Conservation (phyloP, 1,284 basidiomycete species). For the Trichosporon ovoides region DNA sequence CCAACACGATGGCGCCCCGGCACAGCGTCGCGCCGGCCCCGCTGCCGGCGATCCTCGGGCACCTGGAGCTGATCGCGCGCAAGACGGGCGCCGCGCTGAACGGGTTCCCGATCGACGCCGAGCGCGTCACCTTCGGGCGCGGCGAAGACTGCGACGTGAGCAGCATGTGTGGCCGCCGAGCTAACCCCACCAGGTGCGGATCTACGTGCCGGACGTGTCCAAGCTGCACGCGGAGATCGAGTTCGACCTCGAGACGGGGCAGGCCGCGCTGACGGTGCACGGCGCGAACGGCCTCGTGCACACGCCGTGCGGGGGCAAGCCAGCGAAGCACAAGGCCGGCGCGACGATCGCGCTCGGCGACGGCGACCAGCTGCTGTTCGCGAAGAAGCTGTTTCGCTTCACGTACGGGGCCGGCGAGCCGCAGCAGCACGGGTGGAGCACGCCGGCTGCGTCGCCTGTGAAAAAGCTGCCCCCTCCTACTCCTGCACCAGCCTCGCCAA, state of each 20-base stretch:
- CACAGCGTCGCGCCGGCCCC: background rate
- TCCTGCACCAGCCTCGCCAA: too few species aligned
- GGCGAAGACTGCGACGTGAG: constrained; percentile 42
- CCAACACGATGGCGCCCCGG: background rate
- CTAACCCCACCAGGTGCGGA: constrained; percentile 32
- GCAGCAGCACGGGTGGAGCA: background rate
- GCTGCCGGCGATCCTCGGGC: constrained; percentile 22
- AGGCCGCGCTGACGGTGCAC: constrained; percentile 39
- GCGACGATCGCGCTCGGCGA: constrained; percentile 25
- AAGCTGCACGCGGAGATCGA: constrained; percentile 43
- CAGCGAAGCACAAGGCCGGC: constrained; percentile 23
- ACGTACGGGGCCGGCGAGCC: constrained; percentile 27
- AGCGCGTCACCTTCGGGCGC: constrained; percentile 39
- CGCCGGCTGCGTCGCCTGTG: constrained; percentile 5
- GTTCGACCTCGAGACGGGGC: constrained; percentile 37
- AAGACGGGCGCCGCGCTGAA: constrained; percentile 31
- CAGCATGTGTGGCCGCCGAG: background rate
- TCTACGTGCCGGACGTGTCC: constrained; percentile 46
- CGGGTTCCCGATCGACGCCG: constrained; percentile 34
- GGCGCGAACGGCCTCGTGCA: constrained; percentile 36
- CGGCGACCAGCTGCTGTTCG: constrained; percentile 39
- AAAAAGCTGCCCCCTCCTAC: background rate
- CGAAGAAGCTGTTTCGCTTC: constrained; percentile 45
- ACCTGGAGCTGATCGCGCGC: constrained; percentile 30
- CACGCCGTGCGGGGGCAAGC: constrained; percentile 15